These are phyloP conservation scores for Pseudogymnoascus sp. DNA, from an alignment of 2,329 filamentous ascomycete genomes.

Conservation along the genomic window DNA sequence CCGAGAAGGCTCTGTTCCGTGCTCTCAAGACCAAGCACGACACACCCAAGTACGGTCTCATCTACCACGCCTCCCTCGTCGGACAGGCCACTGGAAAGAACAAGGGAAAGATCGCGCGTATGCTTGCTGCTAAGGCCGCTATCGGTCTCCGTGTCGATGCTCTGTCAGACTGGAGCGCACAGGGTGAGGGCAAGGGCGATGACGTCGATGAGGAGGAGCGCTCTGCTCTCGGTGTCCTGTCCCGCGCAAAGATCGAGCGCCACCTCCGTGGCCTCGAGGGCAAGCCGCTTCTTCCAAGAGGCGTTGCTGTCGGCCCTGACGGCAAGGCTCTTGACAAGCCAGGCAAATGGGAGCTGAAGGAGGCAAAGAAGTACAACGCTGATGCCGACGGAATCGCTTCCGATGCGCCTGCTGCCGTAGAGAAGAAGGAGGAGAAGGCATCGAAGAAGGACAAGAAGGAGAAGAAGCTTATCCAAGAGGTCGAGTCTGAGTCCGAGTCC, in stretches of 20 bases:
- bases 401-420: slow-evolving; percentile 51
- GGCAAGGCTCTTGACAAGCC: slow-evolving; percentile 52
- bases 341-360: slow-evolving; percentile 84
- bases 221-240: slow-evolving; percentile 65
- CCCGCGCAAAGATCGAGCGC: slow-evolving; percentile 66
- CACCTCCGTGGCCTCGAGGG: slow-evolving; percentile 74
- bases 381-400: slow-evolving; percentile 80
- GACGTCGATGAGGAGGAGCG: slow-evolving; percentile 81
- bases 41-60: slow-evolving; percentile 94
- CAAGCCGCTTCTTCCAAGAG: slow-evolving; percentile 74
- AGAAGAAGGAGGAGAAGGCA: slow-evolving; percentile 40
- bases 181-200: slow-evolving; percentile 54
- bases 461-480: slow-evolving; percentile 29
- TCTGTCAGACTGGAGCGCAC: slow-evolving; percentile 65
- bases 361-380: slow-evolving; percentile 86
- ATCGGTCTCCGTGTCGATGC: slow-evolving; percentile 91
- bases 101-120: slow-evolving; percentile 98
- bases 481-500: slow-evolving; percentile 21
- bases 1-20: slow-evolving; percentile 97
- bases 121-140: slow-evolving; percentile 87
- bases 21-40: slow-evolving; percentile 99
- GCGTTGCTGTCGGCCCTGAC: slow-evolving; percentile 65
- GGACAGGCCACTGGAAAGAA: slow-evolving; percentile 96
- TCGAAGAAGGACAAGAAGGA: slow-evolving; percentile 41
- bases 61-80: slow-evolving; percentile 87